Conservation (phyloP, 1,139 yeast genomes). For the Hemisphaericaspora xylofermentans region DNA sequence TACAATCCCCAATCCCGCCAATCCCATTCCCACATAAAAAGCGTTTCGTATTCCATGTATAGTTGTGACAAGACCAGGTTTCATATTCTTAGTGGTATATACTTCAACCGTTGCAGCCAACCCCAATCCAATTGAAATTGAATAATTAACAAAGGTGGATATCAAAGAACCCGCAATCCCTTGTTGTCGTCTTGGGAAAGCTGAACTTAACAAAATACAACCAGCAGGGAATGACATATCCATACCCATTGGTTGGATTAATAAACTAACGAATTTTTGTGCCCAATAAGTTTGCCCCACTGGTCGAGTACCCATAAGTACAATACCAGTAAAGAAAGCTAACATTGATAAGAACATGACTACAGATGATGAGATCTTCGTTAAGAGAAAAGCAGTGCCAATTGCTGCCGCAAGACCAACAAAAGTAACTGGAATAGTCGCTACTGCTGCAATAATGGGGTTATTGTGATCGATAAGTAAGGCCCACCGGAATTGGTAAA, state of each 20-base stretch:
- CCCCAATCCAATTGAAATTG: conserved; percentile 63
- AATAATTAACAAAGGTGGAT: conserved; percentile 59
- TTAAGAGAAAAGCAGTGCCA: conserved; percentile 38
- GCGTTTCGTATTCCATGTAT: conserved; percentile 44
- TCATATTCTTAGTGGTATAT: conserved; percentile 34
- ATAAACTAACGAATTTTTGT: conserved; percentile 46
- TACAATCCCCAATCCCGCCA: conserved; percentile 45
- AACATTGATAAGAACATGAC: conserved; percentile 48
- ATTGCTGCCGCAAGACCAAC: conserved; percentile 50
- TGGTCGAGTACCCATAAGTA: conserved; percentile 47
- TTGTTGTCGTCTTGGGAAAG: conserved; percentile 53
- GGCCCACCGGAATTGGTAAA: conserved; percentile 40
- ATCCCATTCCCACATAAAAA: conserved; percentile 50
- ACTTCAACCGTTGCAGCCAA: conserved; percentile 61
- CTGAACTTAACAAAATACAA: conserved; percentile 48
- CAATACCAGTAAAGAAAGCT: conserved; percentile 40
- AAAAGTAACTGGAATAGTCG: conserved; percentile 38
- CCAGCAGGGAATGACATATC: conserved; percentile 68
- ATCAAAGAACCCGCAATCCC: conserved; percentile 68
- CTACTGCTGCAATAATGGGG: conserved; percentile 39
- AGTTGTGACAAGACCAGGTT: conserved; percentile 23
- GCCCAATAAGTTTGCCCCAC: conserved; percentile 52
- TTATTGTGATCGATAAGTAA: conserved; percentile 28
- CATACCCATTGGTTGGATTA: conserved; percentile 59
- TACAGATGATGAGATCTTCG: conserved; percentile 36